phyloP scores from a whole-genome alignment of 1,284 basidiomycete species.

The Coniferiporia sulphurascens region DNA sequence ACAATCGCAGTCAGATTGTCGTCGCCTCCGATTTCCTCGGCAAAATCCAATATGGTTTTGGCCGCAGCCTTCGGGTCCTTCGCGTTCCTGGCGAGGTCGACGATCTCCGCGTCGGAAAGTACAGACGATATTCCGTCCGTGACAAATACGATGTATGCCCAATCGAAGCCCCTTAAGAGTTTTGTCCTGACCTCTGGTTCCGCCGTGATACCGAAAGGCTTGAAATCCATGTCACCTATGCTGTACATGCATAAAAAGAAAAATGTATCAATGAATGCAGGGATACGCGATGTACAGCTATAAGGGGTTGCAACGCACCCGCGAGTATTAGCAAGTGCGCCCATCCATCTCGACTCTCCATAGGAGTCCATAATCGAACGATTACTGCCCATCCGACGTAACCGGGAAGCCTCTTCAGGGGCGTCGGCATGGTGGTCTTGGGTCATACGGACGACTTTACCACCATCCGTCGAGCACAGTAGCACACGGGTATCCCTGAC shows the following conservation, averaged over 20 bases:
- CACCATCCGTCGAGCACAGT: slow-evolving; percentile 71
- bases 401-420: slow-evolving; percentile 75
- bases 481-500: slow-evolving; percentile 85
- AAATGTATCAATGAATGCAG: slow-evolving; percentile 1
- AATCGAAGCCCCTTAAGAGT: slow-evolving; percentile 68
- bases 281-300: background rate
- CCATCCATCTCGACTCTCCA: slow-evolving; percentile 98
- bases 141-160: slow-evolving; percentile 77
- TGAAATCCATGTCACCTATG: slow-evolving; percentile 89
- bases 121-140: slow-evolving; percentile 92
- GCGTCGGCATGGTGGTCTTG: slow-evolving; percentile 93
- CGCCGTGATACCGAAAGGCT: slow-evolving; percentile 87
- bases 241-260: slow-evolving; percentile 34
- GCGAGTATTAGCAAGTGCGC: slow-evolving; percentile 89
- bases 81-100: slow-evolving; percentile 79
- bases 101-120: slow-evolving; percentile 90
- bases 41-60: slow-evolving; percentile 78
- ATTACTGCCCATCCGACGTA: slow-evolving; percentile 88
- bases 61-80: slow-evolving; percentile 78
- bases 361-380: slow-evolving; percentile 92
- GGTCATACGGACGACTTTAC: slow-evolving; percentile 75
- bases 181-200: slow-evolving; percentile 90
- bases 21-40: slow-evolving; percentile 85
- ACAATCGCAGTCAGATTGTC: slow-evolving; percentile 93
- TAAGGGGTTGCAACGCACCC: slow-evolving; percentile 58